A percentile compares a stretch with the other conserved stretches of the same genome.
Conservation (phyloP, 2,329 filamentous ascomycete species). For the Cucurbitaria berberidis region DNA sequence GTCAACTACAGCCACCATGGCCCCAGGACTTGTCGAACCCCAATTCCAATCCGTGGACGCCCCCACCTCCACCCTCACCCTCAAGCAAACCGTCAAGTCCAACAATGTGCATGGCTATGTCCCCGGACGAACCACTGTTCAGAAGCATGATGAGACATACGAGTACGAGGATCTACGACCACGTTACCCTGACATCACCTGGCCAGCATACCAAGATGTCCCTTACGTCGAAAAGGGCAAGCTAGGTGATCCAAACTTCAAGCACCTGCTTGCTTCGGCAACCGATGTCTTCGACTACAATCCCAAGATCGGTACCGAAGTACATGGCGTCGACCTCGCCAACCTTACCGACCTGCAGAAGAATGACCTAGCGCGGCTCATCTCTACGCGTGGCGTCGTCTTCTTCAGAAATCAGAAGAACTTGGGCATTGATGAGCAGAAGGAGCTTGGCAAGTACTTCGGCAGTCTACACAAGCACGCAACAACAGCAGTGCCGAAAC, state of each 20-base stretch:
- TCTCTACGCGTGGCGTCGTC: conserved; percentile 62
- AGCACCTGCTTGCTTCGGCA: conserved; percentile 58
- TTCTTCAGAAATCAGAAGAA: conserved; percentile 64
- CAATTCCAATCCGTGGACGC: conserved; percentile 20
- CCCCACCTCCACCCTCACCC: conserved; percentile 5
- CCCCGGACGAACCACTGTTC: conserved; percentile 56
- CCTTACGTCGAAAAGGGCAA: conserved; percentile 62
- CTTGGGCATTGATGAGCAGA: conserved; percentile 60
- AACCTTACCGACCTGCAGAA: conserved; percentile 59
- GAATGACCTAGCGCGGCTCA: conserved; percentile 61
- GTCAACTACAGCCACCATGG: conserved; percentile 28
- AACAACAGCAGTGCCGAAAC: conserved; percentile 59
- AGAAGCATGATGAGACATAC: conserved; percentile 56
- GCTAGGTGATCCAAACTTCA: conserved; percentile 61
- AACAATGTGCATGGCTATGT: conserved; percentile 54
- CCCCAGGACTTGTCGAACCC: conserved; percentile 43
- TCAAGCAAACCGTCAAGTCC: conserved; percentile 26
- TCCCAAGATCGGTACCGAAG: conserved; percentile 62
- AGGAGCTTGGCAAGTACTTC: conserved; percentile 60
- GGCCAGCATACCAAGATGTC: conserved; percentile 57
- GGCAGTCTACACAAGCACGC: conserved; percentile 63
- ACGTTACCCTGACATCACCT: conserved; percentile 60
- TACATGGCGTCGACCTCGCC: conserved; percentile 59
- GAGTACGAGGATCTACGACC: conserved; percentile 60
- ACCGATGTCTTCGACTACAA: conserved; percentile 64